These are phyloP conservation scores for Penicillium tannophilum DNA, from an alignment of 495 filamentous ascomycete genomes.

Conservation along the genomic window DNA sequence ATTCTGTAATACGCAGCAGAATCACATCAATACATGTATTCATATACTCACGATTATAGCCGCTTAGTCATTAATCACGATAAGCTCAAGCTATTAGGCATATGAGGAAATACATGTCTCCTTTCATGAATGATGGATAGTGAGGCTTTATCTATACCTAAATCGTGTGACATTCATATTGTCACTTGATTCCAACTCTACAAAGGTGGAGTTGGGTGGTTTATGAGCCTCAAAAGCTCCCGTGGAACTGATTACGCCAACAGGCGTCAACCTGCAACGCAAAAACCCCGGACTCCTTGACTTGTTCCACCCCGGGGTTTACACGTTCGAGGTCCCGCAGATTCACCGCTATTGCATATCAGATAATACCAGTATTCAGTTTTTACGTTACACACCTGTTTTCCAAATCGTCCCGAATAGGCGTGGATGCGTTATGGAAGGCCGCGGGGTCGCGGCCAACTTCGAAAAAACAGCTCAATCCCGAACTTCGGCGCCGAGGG, in stretches of 20 bases:
- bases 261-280: not conserved
- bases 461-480: constrained; percentile 18
- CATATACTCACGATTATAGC: no score
- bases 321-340: not conserved
- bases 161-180: no score
- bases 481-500: constrained; percentile 27
- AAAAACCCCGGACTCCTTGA: not conserved
- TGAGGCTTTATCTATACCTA: no score
- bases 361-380: not conserved
- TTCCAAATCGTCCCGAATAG: not conserved
- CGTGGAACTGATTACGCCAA: constrained; percentile 1
- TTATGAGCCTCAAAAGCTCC: not conserved
- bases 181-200: no score
- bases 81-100: no score
- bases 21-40: no score
- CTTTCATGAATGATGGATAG: no score
- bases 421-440: constrained; percentile 19
- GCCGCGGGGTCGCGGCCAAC: constrained; percentile 15
- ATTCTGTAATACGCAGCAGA: no score
- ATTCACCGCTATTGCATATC: not conserved
- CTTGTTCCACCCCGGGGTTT: not conserved
- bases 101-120: no score
- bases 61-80: no score
- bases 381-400: not conserved
- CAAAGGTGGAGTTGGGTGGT: not conserved